A percentile compares a stretch with the other conserved stretches of the same genome.
phyloP scores from a whole-genome alignment of 495 filamentous ascomycete species.

The Penicillium turbatum region DNA sequence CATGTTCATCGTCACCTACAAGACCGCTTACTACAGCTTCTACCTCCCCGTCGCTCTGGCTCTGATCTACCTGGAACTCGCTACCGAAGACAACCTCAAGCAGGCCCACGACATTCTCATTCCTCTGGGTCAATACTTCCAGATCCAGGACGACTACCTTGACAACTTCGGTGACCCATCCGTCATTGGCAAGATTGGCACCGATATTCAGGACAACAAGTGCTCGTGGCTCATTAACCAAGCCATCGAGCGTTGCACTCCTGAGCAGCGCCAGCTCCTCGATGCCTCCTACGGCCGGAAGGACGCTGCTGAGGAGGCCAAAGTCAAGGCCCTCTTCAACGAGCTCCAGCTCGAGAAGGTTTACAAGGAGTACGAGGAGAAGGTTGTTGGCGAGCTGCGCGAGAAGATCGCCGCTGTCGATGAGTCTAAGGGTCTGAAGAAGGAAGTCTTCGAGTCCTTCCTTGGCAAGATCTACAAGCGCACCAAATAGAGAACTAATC shows the following conservation, averaged over 20 bases:
- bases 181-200: slow-evolving; percentile 98
- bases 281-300: slow-evolving; percentile 89
- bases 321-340: slow-evolving; percentile 81
- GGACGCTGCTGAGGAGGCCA: slow-evolving; percentile 70
- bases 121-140: slow-evolving; percentile 98
- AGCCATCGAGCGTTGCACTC: slow-evolving; percentile 69
- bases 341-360: slow-evolving; percentile 76
- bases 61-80: slow-evolving; percentile 72
- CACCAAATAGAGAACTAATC: slow-evolving; percentile 60
- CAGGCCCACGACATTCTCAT: slow-evolving; percentile 88
- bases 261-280: slow-evolving; percentile 74
- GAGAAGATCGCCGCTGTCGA: slow-evolving; percentile 73
- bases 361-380: slow-evolving; percentile 87
- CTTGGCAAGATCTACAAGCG: slow-evolving; percentile 95
- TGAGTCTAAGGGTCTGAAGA: slow-evolving; percentile 81
- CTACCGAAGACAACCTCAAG: slow-evolving; percentile 78
- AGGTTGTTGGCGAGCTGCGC: slow-evolving; percentile 67
- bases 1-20: slow-evolving; percentile 97
- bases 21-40: slow-evolving; percentile 98
- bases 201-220: slow-evolving; percentile 98
- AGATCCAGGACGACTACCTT: slow-evolving; percentile 97
- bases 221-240: slow-evolving; percentile 97
- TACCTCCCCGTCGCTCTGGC: slow-evolving; percentile 96
- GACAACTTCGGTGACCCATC: slow-evolving; percentile 92
- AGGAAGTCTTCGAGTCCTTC: slow-evolving; percentile 84